phyloP scores from a whole-genome alignment of 257 asterid species.

The Vinca minor region DNA sequence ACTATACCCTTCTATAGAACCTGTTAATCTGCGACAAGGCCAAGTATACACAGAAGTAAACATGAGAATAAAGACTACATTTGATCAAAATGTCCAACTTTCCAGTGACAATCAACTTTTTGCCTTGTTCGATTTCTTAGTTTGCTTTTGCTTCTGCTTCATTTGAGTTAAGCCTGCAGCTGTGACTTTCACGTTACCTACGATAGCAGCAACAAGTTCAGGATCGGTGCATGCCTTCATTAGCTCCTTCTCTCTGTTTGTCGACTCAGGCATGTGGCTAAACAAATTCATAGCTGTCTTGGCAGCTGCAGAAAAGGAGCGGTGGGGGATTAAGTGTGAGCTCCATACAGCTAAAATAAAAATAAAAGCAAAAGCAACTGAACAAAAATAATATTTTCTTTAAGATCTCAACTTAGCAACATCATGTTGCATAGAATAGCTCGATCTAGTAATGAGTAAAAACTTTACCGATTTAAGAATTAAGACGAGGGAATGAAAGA shows the following conservation, averaged over 20 bases:
- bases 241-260: slow-evolving; percentile 78
- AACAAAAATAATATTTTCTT: too few species aligned
- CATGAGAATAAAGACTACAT: background rate
- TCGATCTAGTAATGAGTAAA: too few species aligned
- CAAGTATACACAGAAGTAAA: background rate
- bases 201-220: slow-evolving; percentile 82
- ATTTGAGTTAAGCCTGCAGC: slow-evolving; percentile 93
- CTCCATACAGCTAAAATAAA: too few species aligned
- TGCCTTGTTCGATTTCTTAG: slow-evolving; percentile 63
- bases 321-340: too few species aligned
- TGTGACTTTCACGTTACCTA: slow-evolving; percentile 84
- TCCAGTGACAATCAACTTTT: slow-evolving; percentile 9
- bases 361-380: too few species aligned
- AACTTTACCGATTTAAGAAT: too few species aligned
- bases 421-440: too few species aligned
- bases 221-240: slow-evolving; percentile 99
- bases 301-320: slow-evolving; percentile 53
- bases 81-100: background rate
- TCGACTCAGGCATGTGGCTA: slow-evolving; percentile 65
- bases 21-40: background rate
- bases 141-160: slow-evolving; percentile 86
- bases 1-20: background rate
- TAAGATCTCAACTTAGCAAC: too few species aligned
- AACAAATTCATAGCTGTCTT: slow-evolving; percentile 83
- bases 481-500: too few species aligned